A percentile compares a stretch with the other conserved stretches of the same genome.
These are phyloP conservation scores for Sporodiniella umbellata DNA, from an alignment of 371 early-diverging fungal genomes.

Conservation along the genomic window DNA sequence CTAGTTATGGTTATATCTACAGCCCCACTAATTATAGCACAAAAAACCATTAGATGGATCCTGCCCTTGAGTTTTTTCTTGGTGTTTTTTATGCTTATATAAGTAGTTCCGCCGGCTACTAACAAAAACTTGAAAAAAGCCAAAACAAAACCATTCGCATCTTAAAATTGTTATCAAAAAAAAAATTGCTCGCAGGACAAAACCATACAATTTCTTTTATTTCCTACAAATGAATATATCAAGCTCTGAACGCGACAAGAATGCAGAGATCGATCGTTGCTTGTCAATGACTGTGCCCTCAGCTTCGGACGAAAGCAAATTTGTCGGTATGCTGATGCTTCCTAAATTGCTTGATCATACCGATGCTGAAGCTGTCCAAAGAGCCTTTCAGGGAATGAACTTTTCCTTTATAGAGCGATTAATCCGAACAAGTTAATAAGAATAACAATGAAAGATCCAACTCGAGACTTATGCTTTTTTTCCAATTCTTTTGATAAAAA, in stretches of 20 bases:
- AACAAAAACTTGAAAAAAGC: too few species aligned
- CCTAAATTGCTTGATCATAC: slow-evolving; percentile 46
- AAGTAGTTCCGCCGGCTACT: too few species aligned
- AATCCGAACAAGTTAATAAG: slow-evolving; percentile 40
- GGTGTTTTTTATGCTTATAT: too few species aligned
- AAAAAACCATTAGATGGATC: too few species aligned
- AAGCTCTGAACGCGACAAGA: slow-evolving; percentile 29
- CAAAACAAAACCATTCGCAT: too few species aligned
- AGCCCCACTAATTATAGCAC: too few species aligned
- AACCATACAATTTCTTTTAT: background rate
- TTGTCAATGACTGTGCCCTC: slow-evolving; percentile 39
- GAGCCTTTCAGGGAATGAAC: slow-evolving; percentile 48
- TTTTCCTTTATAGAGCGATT: slow-evolving; percentile 49
- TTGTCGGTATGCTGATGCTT: slow-evolving; percentile 52
- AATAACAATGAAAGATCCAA: background rate
- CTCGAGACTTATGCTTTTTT: background rate
- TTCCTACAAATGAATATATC: slow-evolving; percentile 3
- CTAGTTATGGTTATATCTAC: too few species aligned
- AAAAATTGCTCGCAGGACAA: too few species aligned
- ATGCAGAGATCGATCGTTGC: slow-evolving; percentile 49
- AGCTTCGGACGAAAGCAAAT: slow-evolving; percentile 48
- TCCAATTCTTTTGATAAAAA: too few species aligned
- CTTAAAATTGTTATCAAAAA: too few species aligned
- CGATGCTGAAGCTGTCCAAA: slow-evolving; percentile 25
- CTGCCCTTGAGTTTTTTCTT: too few species aligned